Evolutionary conservation across 2,329 filamentous ascomycete species (phyloP), one percentile per base, ranked within the genome.

Genomic region (Aspergillus ochraceoroseus): DNA sequence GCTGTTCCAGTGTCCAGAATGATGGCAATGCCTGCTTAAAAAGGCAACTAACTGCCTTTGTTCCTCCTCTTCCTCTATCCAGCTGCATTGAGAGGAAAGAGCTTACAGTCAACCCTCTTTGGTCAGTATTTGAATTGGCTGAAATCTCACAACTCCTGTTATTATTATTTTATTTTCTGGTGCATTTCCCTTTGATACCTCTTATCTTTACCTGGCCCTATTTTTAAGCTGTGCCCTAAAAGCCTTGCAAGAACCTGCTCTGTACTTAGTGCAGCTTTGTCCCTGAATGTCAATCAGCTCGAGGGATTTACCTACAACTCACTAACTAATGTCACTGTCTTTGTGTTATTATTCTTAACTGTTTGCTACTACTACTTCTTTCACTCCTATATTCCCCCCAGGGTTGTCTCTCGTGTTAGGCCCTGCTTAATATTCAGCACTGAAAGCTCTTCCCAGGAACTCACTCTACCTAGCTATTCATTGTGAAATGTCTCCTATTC

Each of bases 21-120:
- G 33, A 15, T 27, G 9, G 17, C 13, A 4, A 26, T 7, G 8
- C 15, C 25, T 11, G 29, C 7, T 18, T 3, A 26, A 43, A 43
- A 23, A 34, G 35, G 41, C 35, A 43, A 22, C 40, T 38, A 43
- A 22, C 40, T 38, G 34, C 41, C 31, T 15, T 36, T 17, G 33
- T 28, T n/a, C 14, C 12, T 28, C 12, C 6, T 29, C 26, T 9
- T 7, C 25, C 19, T 19, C 6, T n/a, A 2, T 22, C 30, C 13
- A 38, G 29, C 12, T 25, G 28, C n/a, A n/a, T n/a, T n/a, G 38
- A 35, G 35, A 43, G 38, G 27, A 35, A 14, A 32, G 20, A 22
- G 20, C 34, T 34, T 13, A 14, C 34, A 34, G 18, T 34, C 14
- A 33, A 28, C 7, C 8, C 8, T 6, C 25, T 31, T 11, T 14